Evolutionary conservation across 371 early-diverging fungal species (phyloP).

Genomic region (Lichtheimia ornata): DNA sequence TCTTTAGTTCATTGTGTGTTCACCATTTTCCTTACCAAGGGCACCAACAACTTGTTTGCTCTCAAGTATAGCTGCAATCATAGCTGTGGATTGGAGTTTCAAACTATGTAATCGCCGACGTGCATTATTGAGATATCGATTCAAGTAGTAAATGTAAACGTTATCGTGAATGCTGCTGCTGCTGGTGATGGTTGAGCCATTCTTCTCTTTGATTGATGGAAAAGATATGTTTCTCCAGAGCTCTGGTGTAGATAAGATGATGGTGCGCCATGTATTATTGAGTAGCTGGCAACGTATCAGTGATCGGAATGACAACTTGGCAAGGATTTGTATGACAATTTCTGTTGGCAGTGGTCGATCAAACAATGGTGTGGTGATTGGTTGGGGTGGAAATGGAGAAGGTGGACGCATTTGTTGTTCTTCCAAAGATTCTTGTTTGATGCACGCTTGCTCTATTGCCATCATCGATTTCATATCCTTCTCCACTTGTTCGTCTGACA

Average conservation of each 20-base stretch:
- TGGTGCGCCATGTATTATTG: background rate
- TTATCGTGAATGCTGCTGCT: background rate
- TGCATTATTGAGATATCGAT: background rate
- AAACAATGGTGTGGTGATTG: background rate
- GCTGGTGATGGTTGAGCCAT: background rate
- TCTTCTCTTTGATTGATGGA: background rate
- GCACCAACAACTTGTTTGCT: background rate
- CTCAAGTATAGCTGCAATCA: background rate
- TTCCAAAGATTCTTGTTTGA: background rate
- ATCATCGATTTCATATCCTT: background rate
- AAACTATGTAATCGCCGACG: background rate
- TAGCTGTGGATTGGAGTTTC: background rate
- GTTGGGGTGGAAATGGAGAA: background rate
- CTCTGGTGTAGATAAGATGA: background rate
- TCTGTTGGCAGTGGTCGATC: background rate
- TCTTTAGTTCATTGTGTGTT: too few relatives aligned
- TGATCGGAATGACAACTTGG: background rate
- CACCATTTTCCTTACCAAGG: background rate
- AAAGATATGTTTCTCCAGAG: conserved; percentile 1
- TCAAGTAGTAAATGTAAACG: background rate
- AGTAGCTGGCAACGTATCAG: background rate
- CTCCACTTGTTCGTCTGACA: background rate
- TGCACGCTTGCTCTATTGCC: background rate
- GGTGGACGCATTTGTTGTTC: background rate
- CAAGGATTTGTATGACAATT: background rate